Conservation (phyloP, 495 filamentous ascomycete genomes). For the Penicillium angulare region DNA sequence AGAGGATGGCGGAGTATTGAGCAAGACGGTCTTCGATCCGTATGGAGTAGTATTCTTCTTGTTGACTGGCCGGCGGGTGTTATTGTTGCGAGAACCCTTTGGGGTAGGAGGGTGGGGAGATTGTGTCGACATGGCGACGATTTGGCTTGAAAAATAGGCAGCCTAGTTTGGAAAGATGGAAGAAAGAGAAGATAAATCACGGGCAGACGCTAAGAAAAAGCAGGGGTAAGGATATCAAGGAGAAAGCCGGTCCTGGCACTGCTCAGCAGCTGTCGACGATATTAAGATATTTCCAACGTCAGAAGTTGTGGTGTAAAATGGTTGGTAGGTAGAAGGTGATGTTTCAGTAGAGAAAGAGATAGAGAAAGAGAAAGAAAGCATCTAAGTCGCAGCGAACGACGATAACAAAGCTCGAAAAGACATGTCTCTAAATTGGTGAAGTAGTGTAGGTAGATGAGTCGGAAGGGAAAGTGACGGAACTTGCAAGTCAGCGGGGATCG, state of each 20-base stretch:
- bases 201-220: constrained; percentile 13
- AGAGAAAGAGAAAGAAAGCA: constrained; percentile 5
- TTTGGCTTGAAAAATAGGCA: constrained; percentile 48
- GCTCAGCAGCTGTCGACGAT: constrained; percentile 32
- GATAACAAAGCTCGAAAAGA: constrained; percentile 2
- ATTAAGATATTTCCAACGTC: constrained; percentile 14
- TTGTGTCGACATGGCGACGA: constrained; percentile 44
- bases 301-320: constrained; percentile 17
- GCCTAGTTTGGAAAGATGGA: constrained; percentile 31
- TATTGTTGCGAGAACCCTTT: constrained; percentile 33
- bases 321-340: constrained; percentile 3
- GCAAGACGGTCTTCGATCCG: constrained; percentile 25
- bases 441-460: constrained; percentile 2
- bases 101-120: constrained; percentile 38
- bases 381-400: constrained; percentile 4
- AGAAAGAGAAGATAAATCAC: constrained; percentile 16
- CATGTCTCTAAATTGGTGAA: constrained; percentile 1
- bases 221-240: constrained; percentile 10
- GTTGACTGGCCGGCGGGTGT: constrained; percentile 30
- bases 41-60: constrained; percentile 38
- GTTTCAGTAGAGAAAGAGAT: constrained; percentile 13
- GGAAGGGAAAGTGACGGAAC: constrained; percentile 15
- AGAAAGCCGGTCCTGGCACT: constrained; percentile 28
- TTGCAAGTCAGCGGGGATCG: constrained; percentile 13
- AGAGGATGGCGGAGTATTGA: constrained; percentile 47